Percentiles rank a stretch among this genome's conserved stretches.
Evolutionary conservation across 108 stramenopile genomes (phyloP).

Genomic region (Skeletonema potamos): DNA sequence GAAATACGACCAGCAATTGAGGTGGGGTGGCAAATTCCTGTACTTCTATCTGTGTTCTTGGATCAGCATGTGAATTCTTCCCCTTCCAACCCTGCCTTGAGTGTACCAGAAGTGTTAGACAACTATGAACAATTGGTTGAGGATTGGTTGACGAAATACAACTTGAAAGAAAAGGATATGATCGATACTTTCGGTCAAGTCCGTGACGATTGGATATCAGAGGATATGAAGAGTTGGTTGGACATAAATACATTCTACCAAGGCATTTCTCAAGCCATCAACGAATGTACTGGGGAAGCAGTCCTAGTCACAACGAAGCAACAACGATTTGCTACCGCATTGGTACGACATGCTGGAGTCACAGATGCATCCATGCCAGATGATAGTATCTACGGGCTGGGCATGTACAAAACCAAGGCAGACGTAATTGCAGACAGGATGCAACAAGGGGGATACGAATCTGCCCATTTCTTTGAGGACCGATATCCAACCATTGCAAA

Average conservation of each 20-base stretch:
- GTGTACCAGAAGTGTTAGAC: constrained; percentile 28
- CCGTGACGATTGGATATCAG: constrained; percentile 41
- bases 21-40: constrained; percentile 47
- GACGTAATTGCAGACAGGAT: constrained; percentile 43
- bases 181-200: constrained; percentile 39
- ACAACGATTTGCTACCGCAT: constrained; percentile 41
- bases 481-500: constrained; percentile 41
- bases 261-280: constrained; percentile 28
- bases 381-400: constrained; percentile 37
- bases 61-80: constrained; percentile 15
- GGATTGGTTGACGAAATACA: constrained; percentile 14
- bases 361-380: constrained; percentile 24
- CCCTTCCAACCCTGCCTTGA: constrained; percentile 27
- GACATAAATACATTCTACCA: constrained; percentile 41
- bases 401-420: constrained; percentile 42
- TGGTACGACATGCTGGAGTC: constrained; percentile 37
- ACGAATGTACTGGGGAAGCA: constrained; percentile 23
- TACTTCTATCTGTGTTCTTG: constrained; percentile 32
- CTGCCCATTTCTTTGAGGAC: constrained; percentile 44
- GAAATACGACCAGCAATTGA: constrained; percentile 48
- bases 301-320: constrained; percentile 44
- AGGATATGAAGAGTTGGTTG: constrained; percentile 34
- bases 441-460: background rate
- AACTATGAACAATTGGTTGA: constrained; percentile 31
- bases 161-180: constrained; percentile 33